Percentiles rank a stretch among this genome's conserved stretches.
These are phyloP conservation scores for Scytalidium lignicola DNA, from an alignment of 2,329 filamentous ascomycete genomes.

Conservation along the genomic window DNA sequence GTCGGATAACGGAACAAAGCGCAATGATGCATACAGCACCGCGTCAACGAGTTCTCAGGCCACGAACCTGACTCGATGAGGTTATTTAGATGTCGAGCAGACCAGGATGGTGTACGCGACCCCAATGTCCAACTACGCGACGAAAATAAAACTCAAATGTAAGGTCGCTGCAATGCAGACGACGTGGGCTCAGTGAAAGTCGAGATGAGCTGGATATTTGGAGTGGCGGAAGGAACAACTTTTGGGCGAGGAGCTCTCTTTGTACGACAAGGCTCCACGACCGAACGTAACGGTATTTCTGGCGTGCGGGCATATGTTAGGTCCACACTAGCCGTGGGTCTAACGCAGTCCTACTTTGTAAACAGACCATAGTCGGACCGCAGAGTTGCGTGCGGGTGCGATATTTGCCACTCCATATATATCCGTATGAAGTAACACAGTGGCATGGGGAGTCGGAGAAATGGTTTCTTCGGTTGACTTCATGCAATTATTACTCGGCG, in stretches of 20 bases:
- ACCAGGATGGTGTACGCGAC: neutral
- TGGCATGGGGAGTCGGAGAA: too few relatives aligned
- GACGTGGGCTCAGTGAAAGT: neutral
- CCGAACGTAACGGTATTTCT: neutral
- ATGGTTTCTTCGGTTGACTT: too few relatives aligned
- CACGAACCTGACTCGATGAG: neutral
- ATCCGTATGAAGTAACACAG: too few relatives aligned
- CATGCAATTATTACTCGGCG: too few relatives aligned
- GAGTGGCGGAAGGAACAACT: neutral
- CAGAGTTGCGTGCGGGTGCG: neutral
- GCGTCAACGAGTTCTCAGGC: neutral
- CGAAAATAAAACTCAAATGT: neutral
- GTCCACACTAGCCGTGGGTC: neutral
- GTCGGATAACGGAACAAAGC: neutral
- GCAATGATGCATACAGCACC: neutral
- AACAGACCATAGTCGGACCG: neutral
- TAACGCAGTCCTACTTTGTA: neutral
- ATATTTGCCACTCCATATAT: too few relatives aligned
- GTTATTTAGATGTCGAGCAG: neutral
- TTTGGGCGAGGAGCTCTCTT: neutral
- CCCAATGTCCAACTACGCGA: neutral
- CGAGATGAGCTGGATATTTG: neutral
- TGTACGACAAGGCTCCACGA: neutral
- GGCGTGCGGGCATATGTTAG: neutral
- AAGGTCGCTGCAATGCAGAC: neutral